These are phyloP conservation scores for Exobasidium rhododendri DNA, from an alignment of 1,284 basidiomycete genomes.

Conservation along the genomic window DNA sequence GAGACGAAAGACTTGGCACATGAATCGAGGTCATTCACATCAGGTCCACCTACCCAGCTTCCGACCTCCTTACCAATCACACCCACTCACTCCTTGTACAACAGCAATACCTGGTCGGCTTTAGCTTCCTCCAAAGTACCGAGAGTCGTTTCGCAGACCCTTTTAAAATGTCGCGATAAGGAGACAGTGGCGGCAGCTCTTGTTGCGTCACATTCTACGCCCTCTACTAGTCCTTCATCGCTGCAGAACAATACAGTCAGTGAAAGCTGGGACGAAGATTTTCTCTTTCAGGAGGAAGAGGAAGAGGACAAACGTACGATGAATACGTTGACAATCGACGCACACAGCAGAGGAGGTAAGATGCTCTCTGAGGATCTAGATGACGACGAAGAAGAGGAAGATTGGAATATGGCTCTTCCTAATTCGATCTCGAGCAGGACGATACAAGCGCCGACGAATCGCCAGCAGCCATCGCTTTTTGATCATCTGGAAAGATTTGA, in stretches of 20 bases:
- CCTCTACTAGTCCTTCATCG: neutral
- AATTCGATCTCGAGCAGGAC: neutral
- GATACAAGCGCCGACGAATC: neutral
- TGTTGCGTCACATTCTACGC: neutral
- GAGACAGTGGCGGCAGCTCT: no score
- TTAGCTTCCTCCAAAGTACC: neutral
- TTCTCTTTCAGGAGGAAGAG: slow-evolving; percentile 25
- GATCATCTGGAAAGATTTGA: no score
- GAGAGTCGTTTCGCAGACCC: neutral
- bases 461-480: no score
- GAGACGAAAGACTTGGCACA: neutral
- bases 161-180: no score
- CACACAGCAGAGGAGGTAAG: no score
- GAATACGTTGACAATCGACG: no score
- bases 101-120: neutral
- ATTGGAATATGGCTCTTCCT: slow-evolving; percentile 32
- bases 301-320: neutral
- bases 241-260: slow-evolving; percentile 17
- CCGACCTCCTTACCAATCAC: neutral
- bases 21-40: no score
- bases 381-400: slow-evolving; percentile 28
- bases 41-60: no score
- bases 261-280: slow-evolving; percentile 44
- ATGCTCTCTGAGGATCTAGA: no score
- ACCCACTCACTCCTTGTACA: neutral